Conservation (phyloP, 176 grass and related monocot genomes). For the Triticum aestivum region IWGSC_CS_RefSeq_v2.1 NC_057813.1:505416517-505417016, state of each 20-base stretch:
- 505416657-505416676: slow-evolving; percentile 6
- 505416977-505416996: slow-evolving; percentile 79
- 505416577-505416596: slow-evolving; percentile 12
- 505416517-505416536: slow-evolving; percentile 37
- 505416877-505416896: slow-evolving; percentile 18
- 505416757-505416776: slow-evolving; percentile 29
- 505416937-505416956: not conserved
- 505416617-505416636: not conserved
- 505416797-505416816: slow-evolving; percentile 22
- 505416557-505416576: slow-evolving; percentile 29
- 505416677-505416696: slow-evolving; percentile 11
- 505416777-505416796: slow-evolving; percentile 55
- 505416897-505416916: slow-evolving; percentile 18
- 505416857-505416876: slow-evolving; percentile 29
- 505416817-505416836: slow-evolving; percentile 45
- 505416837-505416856: slow-evolving; percentile 44
- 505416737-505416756: slow-evolving; percentile 39
- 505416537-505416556: slow-evolving; percentile 4
- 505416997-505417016: slow-evolving; percentile 85
- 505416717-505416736: slow-evolving; percentile 37
- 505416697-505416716: not conserved
- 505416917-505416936: not conserved
- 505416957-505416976: slow-evolving; percentile 43
- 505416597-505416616: not conserved
- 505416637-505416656: slow-evolving; percentile 15